Conservation (phyloP, 1,284 basidiomycete species). For the Trichosporon inkin region DNA sequence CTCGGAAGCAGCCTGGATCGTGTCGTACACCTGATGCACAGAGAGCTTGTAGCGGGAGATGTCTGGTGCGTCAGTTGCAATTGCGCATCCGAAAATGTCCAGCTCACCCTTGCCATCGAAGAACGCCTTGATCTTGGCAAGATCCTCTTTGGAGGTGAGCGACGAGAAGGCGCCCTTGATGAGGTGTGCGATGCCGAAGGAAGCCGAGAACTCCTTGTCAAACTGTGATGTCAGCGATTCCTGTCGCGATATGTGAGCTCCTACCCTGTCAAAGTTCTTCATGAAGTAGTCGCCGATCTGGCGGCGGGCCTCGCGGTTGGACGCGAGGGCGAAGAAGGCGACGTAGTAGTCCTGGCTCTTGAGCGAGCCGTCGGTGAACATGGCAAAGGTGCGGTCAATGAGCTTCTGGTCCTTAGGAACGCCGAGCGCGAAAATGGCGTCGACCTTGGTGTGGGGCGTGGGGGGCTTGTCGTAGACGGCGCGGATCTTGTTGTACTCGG, state of each 20-base stretch:
- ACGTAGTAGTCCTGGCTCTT: conserved; percentile 64
- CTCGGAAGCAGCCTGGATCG: conserved; percentile 53
- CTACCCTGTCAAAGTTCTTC: conserved; percentile 61
- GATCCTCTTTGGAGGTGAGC: conserved; percentile 67
- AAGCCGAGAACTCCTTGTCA: conserved; percentile 66
- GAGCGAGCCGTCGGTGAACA: conserved; percentile 55
- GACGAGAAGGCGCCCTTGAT: conserved; percentile 58
- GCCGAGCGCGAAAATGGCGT: conserved; percentile 59
- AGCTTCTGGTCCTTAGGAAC: conserved; percentile 46
- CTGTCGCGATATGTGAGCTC: conserved; percentile 28
- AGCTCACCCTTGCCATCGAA: conserved; percentile 55
- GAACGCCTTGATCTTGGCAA: conserved; percentile 64
- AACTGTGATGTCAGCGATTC: conserved; percentile 52
- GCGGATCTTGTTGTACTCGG: conserved; percentile 72
- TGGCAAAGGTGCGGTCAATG: conserved; percentile 60
- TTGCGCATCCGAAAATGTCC: background rate
- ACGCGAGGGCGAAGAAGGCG: conserved; percentile 49
- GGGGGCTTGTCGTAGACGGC: conserved; percentile 66
- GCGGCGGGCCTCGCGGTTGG: conserved; percentile 40
- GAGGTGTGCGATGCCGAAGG: conserved; percentile 55
- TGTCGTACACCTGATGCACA: conserved; percentile 55
- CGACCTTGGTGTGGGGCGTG: conserved; percentile 65
- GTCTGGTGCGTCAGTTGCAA: conserved; percentile 28
- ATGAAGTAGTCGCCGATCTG: conserved; percentile 54
- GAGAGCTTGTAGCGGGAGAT: conserved; percentile 52